phyloP scores from a whole-genome alignment of 2,329 filamentous ascomycete genomes.

The Fusarium sacchari region DNA sequence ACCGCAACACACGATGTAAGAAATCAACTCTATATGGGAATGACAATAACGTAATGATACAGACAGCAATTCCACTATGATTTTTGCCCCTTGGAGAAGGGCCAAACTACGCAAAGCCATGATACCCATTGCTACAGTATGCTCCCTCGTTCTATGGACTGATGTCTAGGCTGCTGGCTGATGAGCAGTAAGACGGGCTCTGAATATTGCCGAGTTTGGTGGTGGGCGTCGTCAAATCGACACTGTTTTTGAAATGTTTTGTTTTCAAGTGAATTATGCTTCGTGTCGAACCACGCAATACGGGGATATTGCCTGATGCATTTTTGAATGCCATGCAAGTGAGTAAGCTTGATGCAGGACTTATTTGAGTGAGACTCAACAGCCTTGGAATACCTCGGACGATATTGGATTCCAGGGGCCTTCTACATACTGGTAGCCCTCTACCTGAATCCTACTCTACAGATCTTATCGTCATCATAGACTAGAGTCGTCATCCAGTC shows the following conservation, averaged over 20 bases:
- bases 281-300: background rate
- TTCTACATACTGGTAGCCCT: too few relatives aligned
- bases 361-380: background rate
- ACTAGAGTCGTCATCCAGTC: slow-evolving; percentile 24
- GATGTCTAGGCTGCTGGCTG: slow-evolving; percentile 15
- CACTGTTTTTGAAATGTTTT: background rate
- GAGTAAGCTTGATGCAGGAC: background rate
- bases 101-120: background rate
- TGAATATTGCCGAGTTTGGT: background rate
- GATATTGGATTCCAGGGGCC: background rate
- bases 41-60: background rate
- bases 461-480: slow-evolving; percentile 28
- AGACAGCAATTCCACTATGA: background rate
- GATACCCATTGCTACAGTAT: background rate
- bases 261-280: background rate
- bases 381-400: background rate
- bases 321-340: background rate
- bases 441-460: background rate
- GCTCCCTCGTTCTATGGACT: background rate
- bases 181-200: slow-evolving; percentile 10
- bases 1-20: background rate
- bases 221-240: background rate
- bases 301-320: background rate
- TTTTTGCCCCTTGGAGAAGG: background rate
- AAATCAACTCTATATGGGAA: background rate